Conservation (phyloP, 495 filamentous ascomycete species). For the Aspergillus asperescens region DNA sequence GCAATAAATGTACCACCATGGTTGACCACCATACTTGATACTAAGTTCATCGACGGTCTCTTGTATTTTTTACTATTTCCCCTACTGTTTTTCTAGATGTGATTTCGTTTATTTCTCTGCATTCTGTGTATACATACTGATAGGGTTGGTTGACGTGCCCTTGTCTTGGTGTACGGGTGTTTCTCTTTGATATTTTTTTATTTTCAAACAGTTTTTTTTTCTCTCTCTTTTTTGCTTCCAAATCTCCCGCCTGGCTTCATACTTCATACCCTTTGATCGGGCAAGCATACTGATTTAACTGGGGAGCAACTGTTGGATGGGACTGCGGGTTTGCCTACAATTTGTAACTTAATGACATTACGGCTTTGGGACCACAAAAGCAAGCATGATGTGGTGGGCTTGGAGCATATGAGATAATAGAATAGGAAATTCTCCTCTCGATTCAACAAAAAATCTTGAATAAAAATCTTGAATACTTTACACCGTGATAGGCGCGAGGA, state of each 20-base stretch:
- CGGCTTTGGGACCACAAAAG: conserved; percentile 40
- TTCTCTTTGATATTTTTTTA: conserved; percentile 27
- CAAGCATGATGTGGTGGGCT: conserved; percentile 35
- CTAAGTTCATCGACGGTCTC: conserved; percentile 7
- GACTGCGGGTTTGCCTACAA: conserved; percentile 34
- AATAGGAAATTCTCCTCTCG: conserved; percentile 47
- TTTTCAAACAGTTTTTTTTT: no score
- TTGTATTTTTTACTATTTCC: conserved; percentile 28
- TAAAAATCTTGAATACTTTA: no score
- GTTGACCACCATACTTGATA: conserved; percentile 7
- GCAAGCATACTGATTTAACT: conserved; percentile 17
- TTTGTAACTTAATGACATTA: conserved; percentile 46
- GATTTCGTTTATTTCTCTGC: conserved; percentile 23
- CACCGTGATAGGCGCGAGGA: no score
- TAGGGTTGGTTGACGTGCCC: conserved; percentile 19
- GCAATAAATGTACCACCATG: conserved; percentile 46
- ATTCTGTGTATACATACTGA: conserved; percentile 43
- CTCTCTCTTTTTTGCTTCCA: conserved; percentile 13
- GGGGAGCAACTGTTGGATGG: conserved; percentile 20
- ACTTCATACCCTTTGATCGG: conserved; percentile 23
- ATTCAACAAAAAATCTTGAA: conserved; percentile 27
- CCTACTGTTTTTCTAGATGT: conserved; percentile 23
- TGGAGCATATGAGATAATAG: conserved; percentile 44
- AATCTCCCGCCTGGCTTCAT: conserved; percentile 19
- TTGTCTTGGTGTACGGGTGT: conserved; percentile 41